Evolutionary conservation across 208 protist genomes (phyloP).

Genomic region (Trypanosoma theileri): DNA sequence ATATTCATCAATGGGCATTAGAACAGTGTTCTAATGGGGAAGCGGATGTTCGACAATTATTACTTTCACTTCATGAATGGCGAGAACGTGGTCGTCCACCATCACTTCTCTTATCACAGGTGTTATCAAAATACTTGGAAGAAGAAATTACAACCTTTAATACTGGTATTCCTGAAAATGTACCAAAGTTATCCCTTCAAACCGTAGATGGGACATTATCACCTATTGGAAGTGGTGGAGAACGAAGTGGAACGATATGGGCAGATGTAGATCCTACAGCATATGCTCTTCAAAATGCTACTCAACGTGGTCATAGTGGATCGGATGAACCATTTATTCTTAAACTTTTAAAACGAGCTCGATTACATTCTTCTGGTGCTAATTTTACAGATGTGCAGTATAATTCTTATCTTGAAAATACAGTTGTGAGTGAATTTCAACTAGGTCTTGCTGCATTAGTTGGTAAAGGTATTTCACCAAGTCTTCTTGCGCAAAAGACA

Average conservation of each 20-base stretch:
- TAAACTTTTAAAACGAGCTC: slow-evolving; percentile 60
- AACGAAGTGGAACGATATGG: slow-evolving; percentile 51
- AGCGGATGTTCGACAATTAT: slow-evolving; percentile 55
- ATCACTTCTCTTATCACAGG: slow-evolving; percentile 55
- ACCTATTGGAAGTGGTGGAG: slow-evolving; percentile 17
- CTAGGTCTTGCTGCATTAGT: slow-evolving; percentile 61
- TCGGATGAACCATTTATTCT: slow-evolving; percentile 72
- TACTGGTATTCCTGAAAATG: slow-evolving; percentile 54
- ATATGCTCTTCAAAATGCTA: slow-evolving; percentile 59
- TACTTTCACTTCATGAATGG: slow-evolving; percentile 85
- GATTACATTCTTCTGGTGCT: slow-evolving; percentile 13
- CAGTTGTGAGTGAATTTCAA: slow-evolving; percentile 56
- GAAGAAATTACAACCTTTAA: slow-evolving; percentile 80
- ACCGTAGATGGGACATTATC: slow-evolving; percentile 16
- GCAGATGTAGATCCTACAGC: slow-evolving; percentile 58
- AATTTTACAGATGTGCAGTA: slow-evolving; percentile 35
- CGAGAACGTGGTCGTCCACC: slow-evolving; percentile 67
- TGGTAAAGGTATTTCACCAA: slow-evolving; percentile 63
- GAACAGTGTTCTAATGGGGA: slow-evolving; percentile 48
- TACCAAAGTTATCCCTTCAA: slow-evolving; percentile 55
- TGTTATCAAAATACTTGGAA: slow-evolving; percentile 66
- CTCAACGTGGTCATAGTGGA: slow-evolving; percentile 26
- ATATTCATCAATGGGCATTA: slow-evolving; percentile 66
- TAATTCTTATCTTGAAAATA: slow-evolving; percentile 47
- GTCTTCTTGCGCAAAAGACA: slow-evolving; percentile 49